phyloP scores from a whole-genome alignment of 2,329 filamentous ascomycete species.

The Blastomyces parvus region DNA sequence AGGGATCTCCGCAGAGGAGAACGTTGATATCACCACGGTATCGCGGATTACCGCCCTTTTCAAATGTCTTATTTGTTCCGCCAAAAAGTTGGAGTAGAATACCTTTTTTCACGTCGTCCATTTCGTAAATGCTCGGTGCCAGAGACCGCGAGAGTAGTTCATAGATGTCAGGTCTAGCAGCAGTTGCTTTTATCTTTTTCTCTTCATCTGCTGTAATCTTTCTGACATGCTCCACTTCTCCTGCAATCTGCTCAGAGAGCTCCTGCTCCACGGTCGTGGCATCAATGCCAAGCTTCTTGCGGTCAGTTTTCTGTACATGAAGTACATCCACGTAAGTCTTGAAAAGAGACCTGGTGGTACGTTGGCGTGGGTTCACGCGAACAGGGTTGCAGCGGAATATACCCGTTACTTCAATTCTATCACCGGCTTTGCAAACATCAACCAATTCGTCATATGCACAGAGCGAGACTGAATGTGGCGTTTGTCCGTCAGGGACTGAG shows the following conservation, averaged over 20 bases:
- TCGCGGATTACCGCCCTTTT: constrained; percentile 88
- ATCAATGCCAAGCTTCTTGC: constrained; percentile 86
- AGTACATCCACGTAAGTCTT: constrained; percentile 96
- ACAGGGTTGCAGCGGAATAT: constrained; percentile 95
- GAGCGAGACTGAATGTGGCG: constrained; percentile 90
- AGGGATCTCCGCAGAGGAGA: constrained; percentile 91
- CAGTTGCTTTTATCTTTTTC: constrained; percentile 73
- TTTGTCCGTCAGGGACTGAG: constrained; percentile 87
- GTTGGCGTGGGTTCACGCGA: constrained; percentile 83
- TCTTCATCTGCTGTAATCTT: constrained; percentile 81
- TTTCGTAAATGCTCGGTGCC: constrained; percentile 91
- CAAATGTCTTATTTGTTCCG: constrained; percentile 94
- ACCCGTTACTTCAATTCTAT: constrained; percentile 87
- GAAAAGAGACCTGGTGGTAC: constrained; percentile 88
- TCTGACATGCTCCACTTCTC: constrained; percentile 70
- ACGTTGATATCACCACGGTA: constrained; percentile 98
- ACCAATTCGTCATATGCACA: constrained; percentile 96
- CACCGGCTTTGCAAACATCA: constrained; percentile 95
- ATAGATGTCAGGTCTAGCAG: constrained; percentile 76
- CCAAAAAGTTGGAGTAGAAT: constrained; percentile 94
- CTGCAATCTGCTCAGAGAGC: constrained; percentile 60
- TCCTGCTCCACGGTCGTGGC: constrained; percentile 78
- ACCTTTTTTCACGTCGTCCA: constrained; percentile 98
- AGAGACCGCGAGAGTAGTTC: constrained; percentile 83
- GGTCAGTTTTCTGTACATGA: constrained; percentile 94